phyloP scores from a whole-genome alignment of 2,329 filamentous ascomycete genomes.

The Chrysoporthe austroafricana region DNA sequence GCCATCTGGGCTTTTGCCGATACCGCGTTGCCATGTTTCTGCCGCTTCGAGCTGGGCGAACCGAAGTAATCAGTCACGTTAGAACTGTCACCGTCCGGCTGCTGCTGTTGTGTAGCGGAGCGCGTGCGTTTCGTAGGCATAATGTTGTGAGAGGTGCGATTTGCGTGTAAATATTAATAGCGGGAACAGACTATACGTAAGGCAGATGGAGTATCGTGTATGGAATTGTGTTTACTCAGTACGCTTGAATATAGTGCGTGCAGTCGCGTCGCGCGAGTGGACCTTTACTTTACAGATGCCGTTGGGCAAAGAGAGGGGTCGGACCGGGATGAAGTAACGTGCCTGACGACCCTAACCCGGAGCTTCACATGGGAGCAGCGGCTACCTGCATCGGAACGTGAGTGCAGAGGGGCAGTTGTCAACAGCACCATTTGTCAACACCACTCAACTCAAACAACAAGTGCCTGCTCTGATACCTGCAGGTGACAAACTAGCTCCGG shows the following conservation, averaged over 20 bases:
- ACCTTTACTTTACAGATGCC: too few species aligned
- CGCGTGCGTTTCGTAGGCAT: constrained; percentile 17
- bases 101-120: constrained; percentile 1
- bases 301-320: not conserved
- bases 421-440: too few species aligned
- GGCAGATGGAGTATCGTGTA: not conserved
- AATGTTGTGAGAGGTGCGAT: constrained; percentile 1
- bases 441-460: too few species aligned
- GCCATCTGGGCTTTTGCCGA: not conserved
- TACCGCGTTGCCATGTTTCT: not conserved
- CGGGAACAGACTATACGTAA: not conserved
- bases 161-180: not conserved
- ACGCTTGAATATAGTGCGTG: not conserved
- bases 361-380: not conserved
- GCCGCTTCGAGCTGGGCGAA: constrained; percentile 2
- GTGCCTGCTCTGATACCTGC: not conserved
- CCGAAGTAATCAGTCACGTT: constrained; percentile 22
- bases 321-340: not conserved
- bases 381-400: not conserved
- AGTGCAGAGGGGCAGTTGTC: too few species aligned
- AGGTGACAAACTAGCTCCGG: too few species aligned
- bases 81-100: constrained; percentile 11
- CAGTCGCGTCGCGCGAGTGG: too few species aligned
- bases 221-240: not conserved
- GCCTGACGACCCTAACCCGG: not conserved